Conservation (phyloP, 306 rosid genomes). For the Quercus alba region DNA sequence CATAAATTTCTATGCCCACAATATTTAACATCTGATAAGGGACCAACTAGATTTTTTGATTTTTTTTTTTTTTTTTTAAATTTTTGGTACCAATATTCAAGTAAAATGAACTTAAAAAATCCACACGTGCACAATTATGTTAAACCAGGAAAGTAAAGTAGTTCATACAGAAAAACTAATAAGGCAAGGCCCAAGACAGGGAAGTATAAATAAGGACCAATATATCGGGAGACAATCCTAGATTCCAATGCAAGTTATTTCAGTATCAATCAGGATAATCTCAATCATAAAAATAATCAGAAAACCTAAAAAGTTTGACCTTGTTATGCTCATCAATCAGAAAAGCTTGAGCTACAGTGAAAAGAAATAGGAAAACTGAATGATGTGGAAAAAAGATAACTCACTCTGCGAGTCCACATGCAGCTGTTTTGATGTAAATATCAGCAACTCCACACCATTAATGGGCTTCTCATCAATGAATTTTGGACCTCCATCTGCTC, state of each 20-base stretch:
- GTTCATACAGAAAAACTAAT: background rate
- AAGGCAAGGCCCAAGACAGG: background rate
- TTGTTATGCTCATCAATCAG: background rate
- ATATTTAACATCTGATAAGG: too few relatives aligned
- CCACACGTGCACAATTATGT: background rate
- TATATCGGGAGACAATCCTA: background rate
- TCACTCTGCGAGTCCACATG: conserved; percentile 39
- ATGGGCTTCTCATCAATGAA: conserved; percentile 47
- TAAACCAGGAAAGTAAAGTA: background rate
- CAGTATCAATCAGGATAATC: background rate
- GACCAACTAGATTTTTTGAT: too few relatives aligned
- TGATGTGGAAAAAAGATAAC: conserved; percentile 19
- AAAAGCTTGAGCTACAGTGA: background rate
- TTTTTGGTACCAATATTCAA: background rate
- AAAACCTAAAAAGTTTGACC: background rate
- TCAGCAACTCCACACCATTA: conserved; percentile 50
- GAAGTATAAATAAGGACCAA: background rate
- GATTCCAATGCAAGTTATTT: background rate
- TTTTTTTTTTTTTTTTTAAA: too few relatives aligned
- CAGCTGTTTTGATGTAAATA: conserved; percentile 59
- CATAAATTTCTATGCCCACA: too few relatives aligned
- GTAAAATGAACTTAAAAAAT: background rate
- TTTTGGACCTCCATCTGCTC: conserved; percentile 44
- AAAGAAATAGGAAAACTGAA: background rate
- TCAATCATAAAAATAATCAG: too few relatives aligned